These are phyloP conservation scores for Globisporangium iwayamae DNA, from an alignment of 352 stramenopile genomes.

Conservation along the genomic window DNA sequence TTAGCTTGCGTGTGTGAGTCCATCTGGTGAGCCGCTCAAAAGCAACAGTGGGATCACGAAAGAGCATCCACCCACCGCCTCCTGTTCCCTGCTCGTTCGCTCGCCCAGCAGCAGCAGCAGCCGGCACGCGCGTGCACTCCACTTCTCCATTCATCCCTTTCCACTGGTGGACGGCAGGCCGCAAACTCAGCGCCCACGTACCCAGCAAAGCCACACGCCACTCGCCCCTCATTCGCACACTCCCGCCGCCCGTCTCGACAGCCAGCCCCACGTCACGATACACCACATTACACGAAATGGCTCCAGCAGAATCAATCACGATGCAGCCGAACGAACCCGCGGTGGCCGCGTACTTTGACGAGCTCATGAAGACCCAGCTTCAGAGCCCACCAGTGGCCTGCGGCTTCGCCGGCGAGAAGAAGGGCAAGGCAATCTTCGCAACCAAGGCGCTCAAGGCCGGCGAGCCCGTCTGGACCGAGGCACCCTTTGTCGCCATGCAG, in stretches of 20 bases:
- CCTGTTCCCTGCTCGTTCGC: constrained; percentile 7
- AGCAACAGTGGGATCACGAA: constrained; percentile 1
- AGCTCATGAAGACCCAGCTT: constrained; percentile 49
- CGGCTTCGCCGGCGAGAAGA: constrained; percentile 40
- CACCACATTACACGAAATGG: neutral
- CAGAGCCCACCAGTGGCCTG: constrained; percentile 51
- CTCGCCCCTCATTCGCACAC: neutral
- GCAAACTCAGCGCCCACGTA: neutral
- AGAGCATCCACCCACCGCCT: neutral
- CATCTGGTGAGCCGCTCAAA: constrained; percentile 7
- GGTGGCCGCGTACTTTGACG: constrained; percentile 62
- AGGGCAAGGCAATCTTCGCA: constrained; percentile 77
- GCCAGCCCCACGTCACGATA: neutral
- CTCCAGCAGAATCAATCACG: constrained; percentile 6
- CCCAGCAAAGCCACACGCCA: neutral
- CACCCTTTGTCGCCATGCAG: constrained; percentile 67
- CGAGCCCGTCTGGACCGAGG: constrained; percentile 57
- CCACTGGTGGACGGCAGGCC: constrained; percentile 5
- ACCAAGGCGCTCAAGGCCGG: constrained; percentile 48
- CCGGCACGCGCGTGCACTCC: neutral
- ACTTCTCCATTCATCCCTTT: constrained; percentile 7
- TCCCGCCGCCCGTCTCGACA: neutral
- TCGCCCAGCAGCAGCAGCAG: neutral
- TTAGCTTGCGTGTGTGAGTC: neutral
- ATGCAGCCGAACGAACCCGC: constrained; percentile 43